A percentile compares a stretch with the other conserved stretches of the same genome.
Conservation (phyloP, 495 filamentous ascomycete species). For the Neurospora africana region DNA sequence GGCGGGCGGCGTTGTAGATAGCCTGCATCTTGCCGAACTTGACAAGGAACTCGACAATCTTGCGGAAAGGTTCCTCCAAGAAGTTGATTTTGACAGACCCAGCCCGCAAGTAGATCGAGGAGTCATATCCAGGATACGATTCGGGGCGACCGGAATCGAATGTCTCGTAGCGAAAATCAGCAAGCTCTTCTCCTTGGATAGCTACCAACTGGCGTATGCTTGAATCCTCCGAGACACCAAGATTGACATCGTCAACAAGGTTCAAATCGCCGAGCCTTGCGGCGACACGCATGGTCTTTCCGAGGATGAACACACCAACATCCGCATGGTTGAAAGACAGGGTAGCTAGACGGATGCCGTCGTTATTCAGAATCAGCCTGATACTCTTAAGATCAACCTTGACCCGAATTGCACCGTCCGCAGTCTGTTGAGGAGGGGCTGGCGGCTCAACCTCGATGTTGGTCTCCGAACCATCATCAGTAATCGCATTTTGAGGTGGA, state of each 20-base stretch:
- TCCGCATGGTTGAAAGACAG: constrained; percentile 84
- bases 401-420: constrained; percentile 48
- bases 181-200: constrained; percentile 89
- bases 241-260: constrained; percentile 86
- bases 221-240: constrained; percentile 71
- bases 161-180: constrained; percentile 96
- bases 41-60: constrained; percentile 93
- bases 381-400: constrained; percentile 91
- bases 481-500: constrained; percentile 24
- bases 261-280: constrained; percentile 80
- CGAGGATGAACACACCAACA: constrained; percentile 79
- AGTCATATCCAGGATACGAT: constrained; percentile 88
- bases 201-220: constrained; percentile 78
- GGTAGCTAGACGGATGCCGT: constrained; percentile 88
- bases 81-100: constrained; percentile 96
- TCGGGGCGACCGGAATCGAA: constrained; percentile 62
- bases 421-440: constrained; percentile 20
- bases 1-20: constrained; percentile 92
- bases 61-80: constrained; percentile 90
- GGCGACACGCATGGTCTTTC: constrained; percentile 72
- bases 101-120: constrained; percentile 75
- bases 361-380: constrained; percentile 91
- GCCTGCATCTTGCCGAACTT: constrained; percentile 99
- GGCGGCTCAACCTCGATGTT: constrained; percentile 26
- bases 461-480: constrained; percentile 26